Base-by-base conservation (phyloP, 1,284 basidiomycete species). In the Sanguinoderma infundibulare region DNA sequence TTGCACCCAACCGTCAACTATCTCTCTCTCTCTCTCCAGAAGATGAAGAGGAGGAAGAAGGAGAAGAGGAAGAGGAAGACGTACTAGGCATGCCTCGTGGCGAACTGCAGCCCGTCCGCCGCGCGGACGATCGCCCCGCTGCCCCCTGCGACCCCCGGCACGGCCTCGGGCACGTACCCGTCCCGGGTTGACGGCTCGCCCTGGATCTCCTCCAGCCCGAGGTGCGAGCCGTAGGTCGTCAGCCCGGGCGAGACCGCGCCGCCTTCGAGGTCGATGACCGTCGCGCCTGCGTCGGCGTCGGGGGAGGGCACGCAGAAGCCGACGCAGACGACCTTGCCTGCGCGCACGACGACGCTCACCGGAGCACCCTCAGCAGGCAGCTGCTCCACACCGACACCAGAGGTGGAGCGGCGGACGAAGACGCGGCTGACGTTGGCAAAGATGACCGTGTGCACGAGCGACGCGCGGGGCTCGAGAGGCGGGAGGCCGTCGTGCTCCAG, bases 41-140 rank as follows among this genome's bases (percentile, higher is more conserved):
- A 71, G 83, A 83, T 5, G 79, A 73, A 53, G 77, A 89, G 83
- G 12, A 94, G 78, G 42, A 83, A 81, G 68, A 90, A 83, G 28
- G 73, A 70, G 30, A 7, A 54, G 38, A 30, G 20, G 12, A 81
- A 7, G 20, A 0, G 5, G 39, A 10, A 42, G 8, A 60, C 90
- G 66, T 71, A 92, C 91, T 92, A 78, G 36, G 87, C 85, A 73
- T 93, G 84, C 20, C 92, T 83, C 40, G 85, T 87, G 1, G 80
- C 85, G 71, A 89, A 94, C 60, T 84, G 78, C 22, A 94, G 80
- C 1, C 92, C 94, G 71, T 95, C 93, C 10, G 82, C 84, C 2
- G 90, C 94, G 40, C 81, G 83, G 32, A 92, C 75, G 0, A 85
- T 72, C 35, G 78, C 80, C 47, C 86, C 77, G 0, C 75, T 74